A percentile compares a stretch with the other conserved stretches of the same genome.
Conservation (phyloP, 805 yeast genomes). For the Starmerella stigmatis region DNA sequence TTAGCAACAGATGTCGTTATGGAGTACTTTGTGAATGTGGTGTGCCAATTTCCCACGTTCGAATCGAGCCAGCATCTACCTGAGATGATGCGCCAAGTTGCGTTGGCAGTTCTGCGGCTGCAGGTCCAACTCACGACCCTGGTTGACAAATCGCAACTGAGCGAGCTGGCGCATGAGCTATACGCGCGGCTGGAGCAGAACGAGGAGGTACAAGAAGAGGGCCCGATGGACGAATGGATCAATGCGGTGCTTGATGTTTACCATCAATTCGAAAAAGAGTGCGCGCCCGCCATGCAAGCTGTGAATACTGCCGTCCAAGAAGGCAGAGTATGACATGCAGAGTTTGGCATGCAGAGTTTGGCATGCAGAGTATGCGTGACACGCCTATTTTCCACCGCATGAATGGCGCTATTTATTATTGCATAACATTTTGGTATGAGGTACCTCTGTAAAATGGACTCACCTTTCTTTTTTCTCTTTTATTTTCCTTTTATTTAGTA, state of each 20-base stretch:
- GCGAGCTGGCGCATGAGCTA: slow-evolving; percentile 2
- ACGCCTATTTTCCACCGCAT: too few relatives aligned
- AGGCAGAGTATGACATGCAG: not conserved
- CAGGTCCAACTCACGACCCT: not conserved
- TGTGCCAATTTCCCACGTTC: slow-evolving; percentile 3
- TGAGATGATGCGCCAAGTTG: not conserved
- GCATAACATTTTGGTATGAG: too few relatives aligned
- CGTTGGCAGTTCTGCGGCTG: slow-evolving; percentile 1
- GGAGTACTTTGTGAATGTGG: slow-evolving; percentile 6
- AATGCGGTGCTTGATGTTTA: not conserved
- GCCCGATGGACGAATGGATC: not conserved
- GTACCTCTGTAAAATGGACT: too few relatives aligned
- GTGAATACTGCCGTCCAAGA: not conserved
- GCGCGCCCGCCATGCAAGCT: not conserved
- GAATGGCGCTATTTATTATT: too few relatives aligned
- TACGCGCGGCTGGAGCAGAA: not conserved
- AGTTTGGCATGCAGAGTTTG: too few relatives aligned
- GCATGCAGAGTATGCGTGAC: too few relatives aligned
- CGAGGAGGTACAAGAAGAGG: not conserved
- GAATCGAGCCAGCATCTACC: slow-evolving; percentile 4
- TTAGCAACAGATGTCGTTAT: not conserved
- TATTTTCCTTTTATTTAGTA: not conserved
- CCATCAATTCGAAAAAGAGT: not conserved
- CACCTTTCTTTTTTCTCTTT: too few relatives aligned
- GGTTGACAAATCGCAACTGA: slow-evolving; percentile 1